These are phyloP conservation scores for Colletotrichum sublineola DNA, from an alignment of 2,329 filamentous ascomycete species.

Conservation along the genomic window DNA sequence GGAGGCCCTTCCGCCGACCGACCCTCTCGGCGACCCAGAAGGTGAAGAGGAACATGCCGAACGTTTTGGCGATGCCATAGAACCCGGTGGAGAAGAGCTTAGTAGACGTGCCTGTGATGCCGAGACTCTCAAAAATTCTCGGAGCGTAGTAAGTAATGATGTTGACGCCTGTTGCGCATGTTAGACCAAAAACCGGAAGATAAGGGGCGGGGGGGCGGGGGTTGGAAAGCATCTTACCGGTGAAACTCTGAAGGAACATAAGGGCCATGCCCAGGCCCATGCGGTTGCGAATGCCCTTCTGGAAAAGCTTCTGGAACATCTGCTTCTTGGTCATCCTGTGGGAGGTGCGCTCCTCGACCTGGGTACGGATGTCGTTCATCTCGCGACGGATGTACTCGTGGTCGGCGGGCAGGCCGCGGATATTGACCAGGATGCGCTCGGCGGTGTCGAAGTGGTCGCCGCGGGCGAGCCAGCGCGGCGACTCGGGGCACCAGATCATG, in stretches of 20 bases:
- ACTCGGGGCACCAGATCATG: constrained; percentile 55
- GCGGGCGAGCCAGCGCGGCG: constrained; percentile 53
- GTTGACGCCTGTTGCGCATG: constrained; percentile 60
- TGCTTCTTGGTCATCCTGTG: constrained; percentile 48
- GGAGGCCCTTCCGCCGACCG: constrained; percentile 62
- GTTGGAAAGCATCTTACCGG: constrained; percentile 40
- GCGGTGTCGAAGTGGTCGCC: constrained; percentile 56
- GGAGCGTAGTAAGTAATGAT: constrained; percentile 71
- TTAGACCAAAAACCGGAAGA: neutral
- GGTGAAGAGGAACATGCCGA: constrained; percentile 54
- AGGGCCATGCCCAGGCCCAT: constrained; percentile 66
- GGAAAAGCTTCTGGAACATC: constrained; percentile 52
- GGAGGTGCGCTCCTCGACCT: constrained; percentile 63
- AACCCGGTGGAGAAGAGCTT: constrained; percentile 57
- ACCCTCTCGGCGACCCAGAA: constrained; percentile 63
- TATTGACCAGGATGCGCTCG: constrained; percentile 53
- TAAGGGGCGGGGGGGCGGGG: too few species aligned
- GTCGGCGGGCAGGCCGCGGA: constrained; percentile 45
- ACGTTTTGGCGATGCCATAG: constrained; percentile 55
- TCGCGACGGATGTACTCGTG: constrained; percentile 54
- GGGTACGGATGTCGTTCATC: constrained; percentile 69
- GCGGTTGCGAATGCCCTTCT: constrained; percentile 57
- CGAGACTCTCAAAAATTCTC: constrained; percentile 55
- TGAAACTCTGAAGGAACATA: constrained; percentile 56
- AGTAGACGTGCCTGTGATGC: constrained; percentile 50